Percentiles rank a stretch among this genome's conserved stretches.
phyloP scores from a whole-genome alignment of 306 rosid genomes.

The Vigna trinervia region DNA sequence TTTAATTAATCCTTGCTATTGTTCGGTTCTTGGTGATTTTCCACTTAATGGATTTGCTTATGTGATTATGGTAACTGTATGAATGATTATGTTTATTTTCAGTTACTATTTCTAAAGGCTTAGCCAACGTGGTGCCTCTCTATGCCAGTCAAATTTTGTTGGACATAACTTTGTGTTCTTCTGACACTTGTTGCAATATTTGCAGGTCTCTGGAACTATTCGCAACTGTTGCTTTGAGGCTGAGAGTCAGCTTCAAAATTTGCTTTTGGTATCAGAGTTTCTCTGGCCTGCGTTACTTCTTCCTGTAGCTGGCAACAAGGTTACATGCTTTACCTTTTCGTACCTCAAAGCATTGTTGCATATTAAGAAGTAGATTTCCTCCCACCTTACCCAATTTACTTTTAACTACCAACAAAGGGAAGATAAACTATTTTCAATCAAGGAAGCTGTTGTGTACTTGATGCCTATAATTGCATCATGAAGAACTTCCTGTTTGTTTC shows the following conservation, averaged over 20 bases:
- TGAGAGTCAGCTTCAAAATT: conserved; percentile 78
- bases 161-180: conserved; percentile 23
- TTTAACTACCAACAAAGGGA: conserved; percentile 19
- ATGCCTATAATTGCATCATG: conserved; percentile 12
- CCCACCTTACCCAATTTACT: neutral
- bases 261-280: conserved; percentile 91
- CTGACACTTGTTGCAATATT: conserved; percentile 30
- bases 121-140: neutral
- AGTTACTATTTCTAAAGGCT: neutral
- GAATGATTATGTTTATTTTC: conserved; percentile 29
- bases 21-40: conserved; percentile 27
- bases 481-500: neutral
- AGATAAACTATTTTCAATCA: conserved; percentile 18
- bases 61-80: conserved; percentile 27
- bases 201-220: conserved; percentile 88
- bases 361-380: conserved; percentile 29
- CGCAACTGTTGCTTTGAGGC: conserved; percentile 98
- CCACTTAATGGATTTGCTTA: neutral
- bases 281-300: conserved; percentile 98
- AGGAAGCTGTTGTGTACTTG: conserved; percentile 16
- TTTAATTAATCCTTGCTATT: conserved; percentile 27
- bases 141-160: conserved; percentile 6
- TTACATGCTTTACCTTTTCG: conserved; percentile 45
- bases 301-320: conserved; percentile 96
- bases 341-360: conserved; percentile 34